phyloP scores from a whole-genome alignment of 2,329 filamentous ascomycete genomes.

The Chaetoscypha palmicola region DNA sequence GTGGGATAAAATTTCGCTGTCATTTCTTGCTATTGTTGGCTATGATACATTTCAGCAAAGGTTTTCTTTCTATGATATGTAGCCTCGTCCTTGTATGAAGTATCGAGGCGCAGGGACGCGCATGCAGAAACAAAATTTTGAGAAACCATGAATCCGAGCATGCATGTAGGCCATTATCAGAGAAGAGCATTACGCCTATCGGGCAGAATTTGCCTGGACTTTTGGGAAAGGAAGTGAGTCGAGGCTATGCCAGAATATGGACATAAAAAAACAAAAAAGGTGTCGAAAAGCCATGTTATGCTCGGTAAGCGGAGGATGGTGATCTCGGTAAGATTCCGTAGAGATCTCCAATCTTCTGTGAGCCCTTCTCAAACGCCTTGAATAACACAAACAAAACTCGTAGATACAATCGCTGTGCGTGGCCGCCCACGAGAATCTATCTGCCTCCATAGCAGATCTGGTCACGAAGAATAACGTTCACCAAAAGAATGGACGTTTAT shows the following conservation, averaged over 20 bases:
- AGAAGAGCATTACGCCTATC: conserved; percentile 20
- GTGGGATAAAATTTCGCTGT: too few species aligned
- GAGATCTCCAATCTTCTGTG: conserved; percentile 29
- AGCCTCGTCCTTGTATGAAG: conserved; percentile 9
- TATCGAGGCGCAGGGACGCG: conserved; percentile 13
- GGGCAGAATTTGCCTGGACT: conserved; percentile 17
- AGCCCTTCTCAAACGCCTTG: conserved; percentile 29
- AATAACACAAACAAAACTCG: conserved; percentile 25
- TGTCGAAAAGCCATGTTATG: conserved; percentile 22
- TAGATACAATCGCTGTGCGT: conserved; percentile 28
- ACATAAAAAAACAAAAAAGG: conserved; percentile 24
- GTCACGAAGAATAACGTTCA: too few species aligned
- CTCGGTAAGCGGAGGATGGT: conserved; percentile 14
- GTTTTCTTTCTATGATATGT: conserved; percentile 23
- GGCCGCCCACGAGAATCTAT: conserved; percentile 15
- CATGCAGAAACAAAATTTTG: conserved; percentile 16
- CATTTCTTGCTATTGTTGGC: conserved; percentile 11
- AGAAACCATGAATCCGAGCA: conserved; percentile 17
- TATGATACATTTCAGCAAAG: conserved; percentile 27
- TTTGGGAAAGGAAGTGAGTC: conserved; percentile 14
- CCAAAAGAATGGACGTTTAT: conserved; percentile 11
- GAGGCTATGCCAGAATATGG: conserved; percentile 26
- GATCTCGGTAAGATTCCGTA: conserved; percentile 18
- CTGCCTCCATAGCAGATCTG: too few species aligned
- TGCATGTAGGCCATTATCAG: conserved; percentile 17